Evolutionary conservation across 2,329 filamentous ascomycete genomes (phyloP), one percentile per base, ranked within the genome.

Genomic region (Tolypocladium inflatum): DNA sequence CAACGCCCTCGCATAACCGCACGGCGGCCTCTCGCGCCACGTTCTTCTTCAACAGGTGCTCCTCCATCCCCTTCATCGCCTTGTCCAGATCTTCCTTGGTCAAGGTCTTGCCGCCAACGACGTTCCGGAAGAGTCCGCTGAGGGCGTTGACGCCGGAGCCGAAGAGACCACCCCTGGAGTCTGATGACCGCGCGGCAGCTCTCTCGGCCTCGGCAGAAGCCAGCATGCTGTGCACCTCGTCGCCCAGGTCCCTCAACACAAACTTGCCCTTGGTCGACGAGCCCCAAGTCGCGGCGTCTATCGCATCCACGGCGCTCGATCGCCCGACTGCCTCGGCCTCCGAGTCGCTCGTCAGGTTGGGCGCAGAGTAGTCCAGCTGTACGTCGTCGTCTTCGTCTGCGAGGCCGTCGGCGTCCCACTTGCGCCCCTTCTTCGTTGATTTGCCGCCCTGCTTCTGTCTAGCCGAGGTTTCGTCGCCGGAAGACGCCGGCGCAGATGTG

Each of bases 11-110:
- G 70, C 93, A 97, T 48, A 99, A 78, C 56, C 94, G 88, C 38
- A 96, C 82, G 2, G 93, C 94, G 19, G 94, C 94, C 77, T 97
- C 94, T 56, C 90, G 88, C 0, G 94, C 94, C 35, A 99, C 92
- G 67, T 99, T 99, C 79, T 99, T 99, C 75, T 88, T 87, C 60
- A 99, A 76, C 8, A 99, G 79, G 71, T 97, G 93, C 58, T 96
- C 91, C 70, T 97, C 91, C 91, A 99, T 97, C 38, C 88, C 89
- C 74, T 93, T 94, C 76, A 99, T 86, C 2, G 94, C 90, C 71
- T 95, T 96, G 61, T 91, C 88, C 26, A 99, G 81, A 68, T 97
- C 93, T 63, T 89, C 84, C 71, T 91, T 90, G 1, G 91, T 95
- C 67, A 99, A 76, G 0, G 88, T 90, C 78, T 97, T 97, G 62